Conservation (phyloP, 805 yeast species). For the Myxozyma vanderwaltii region DNA sequence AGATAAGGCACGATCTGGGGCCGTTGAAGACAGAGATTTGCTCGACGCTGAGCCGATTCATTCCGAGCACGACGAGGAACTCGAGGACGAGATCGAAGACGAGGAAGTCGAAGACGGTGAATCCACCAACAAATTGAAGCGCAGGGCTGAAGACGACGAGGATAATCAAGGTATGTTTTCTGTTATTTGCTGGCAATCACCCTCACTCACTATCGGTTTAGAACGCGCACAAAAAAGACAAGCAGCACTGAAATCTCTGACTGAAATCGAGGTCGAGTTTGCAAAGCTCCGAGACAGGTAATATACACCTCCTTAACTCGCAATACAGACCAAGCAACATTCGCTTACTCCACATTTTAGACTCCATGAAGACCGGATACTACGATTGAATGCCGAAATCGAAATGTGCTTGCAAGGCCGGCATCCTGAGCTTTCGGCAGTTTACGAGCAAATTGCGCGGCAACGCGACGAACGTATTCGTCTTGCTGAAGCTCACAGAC, state of each 20-base stretch:
- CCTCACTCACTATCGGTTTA: not conserved
- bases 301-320: no score
- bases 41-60: conserved; percentile 31
- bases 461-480: conserved; percentile 70
- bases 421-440: conserved; percentile 77
- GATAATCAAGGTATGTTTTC: conserved; percentile 30
- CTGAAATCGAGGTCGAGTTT: conserved; percentile 80
- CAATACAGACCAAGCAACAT: no score
- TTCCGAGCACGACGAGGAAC: conserved; percentile 23
- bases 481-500: conserved; percentile 53
- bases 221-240: conserved; percentile 51
- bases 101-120: conserved; percentile 32
- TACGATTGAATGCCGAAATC: conserved; percentile 75
- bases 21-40: conserved; percentile 15
- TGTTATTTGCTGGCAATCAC: not conserved
- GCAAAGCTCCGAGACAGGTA: conserved; percentile 75
- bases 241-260: conserved; percentile 70
- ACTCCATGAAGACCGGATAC: conserved; percentile 79
- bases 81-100: conserved; percentile 24
- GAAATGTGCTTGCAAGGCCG: conserved; percentile 84
- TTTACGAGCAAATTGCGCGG: conserved; percentile 53
- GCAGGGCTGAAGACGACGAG: conserved; percentile 16
- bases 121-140: not conserved
- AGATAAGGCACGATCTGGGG: conserved; percentile 33
- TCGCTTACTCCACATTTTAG: no score